phyloP scores from a whole-genome alignment of 2,329 filamentous ascomycete genomes.

The Hymenoscyphus occultus region DNA sequence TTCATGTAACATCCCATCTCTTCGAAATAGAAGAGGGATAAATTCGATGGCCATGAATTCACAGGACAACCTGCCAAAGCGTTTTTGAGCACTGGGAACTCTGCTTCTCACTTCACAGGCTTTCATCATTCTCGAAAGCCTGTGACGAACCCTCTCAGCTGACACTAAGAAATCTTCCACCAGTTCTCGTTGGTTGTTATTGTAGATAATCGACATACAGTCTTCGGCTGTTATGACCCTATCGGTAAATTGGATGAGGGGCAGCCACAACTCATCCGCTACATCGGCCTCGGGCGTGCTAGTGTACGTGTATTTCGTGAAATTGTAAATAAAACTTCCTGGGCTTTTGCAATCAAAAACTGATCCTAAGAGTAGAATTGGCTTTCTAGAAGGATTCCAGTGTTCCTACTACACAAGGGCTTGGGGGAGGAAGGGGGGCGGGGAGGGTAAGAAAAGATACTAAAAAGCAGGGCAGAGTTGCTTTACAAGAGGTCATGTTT shows the following conservation, averaged over 20 bases:
- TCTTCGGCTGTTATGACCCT: no score
- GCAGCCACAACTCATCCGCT: no score
- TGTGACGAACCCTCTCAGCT: not conserved
- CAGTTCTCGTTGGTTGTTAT: constrained; percentile 56
- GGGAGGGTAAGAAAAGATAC: no score
- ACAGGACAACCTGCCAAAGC: constrained; percentile 61
- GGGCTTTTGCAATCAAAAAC: constrained; percentile 74
- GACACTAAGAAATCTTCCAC: not conserved
- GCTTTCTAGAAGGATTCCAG: constrained; percentile 93
- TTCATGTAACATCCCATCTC: constrained; percentile 82
- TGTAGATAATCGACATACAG: no score
- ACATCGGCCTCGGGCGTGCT: no score
- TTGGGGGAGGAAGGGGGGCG: no score
- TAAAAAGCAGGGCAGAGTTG: no score
- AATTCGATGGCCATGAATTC: constrained; percentile 84
- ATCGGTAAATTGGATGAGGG: no score
- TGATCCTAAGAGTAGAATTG: constrained; percentile 88
- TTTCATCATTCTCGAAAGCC: not conserved
- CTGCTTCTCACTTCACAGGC: not conserved
- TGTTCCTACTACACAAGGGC: constrained; percentile 79
- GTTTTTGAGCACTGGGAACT: constrained; percentile 50
- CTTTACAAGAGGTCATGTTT: no score
- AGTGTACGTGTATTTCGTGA: no score
- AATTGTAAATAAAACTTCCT: no score
- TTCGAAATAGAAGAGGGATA: constrained; percentile 90